Percentiles rank a stretch among this genome's conserved stretches.
Evolutionary conservation across 1,139 yeast species (phyloP).

Genomic region (Candida tropicalis): DNA sequence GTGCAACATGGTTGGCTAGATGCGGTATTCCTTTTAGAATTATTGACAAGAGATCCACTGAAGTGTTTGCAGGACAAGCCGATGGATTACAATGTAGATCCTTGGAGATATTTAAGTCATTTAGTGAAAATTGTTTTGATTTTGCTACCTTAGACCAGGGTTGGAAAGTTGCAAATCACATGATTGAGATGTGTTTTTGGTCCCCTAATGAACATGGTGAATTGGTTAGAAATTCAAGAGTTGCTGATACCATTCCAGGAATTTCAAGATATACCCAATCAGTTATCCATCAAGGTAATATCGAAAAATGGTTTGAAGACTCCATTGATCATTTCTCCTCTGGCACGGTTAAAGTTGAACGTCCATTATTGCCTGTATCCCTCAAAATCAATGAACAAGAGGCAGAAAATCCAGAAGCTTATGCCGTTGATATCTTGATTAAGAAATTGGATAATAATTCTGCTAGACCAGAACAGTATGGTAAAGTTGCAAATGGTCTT

Average conservation of each 20-base stretch:
- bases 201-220: slow-evolving; percentile 21
- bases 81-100: slow-evolving; percentile 33
- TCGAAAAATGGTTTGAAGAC: slow-evolving; percentile 29
- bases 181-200: slow-evolving; percentile 29
- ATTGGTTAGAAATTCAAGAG: slow-evolving; percentile 23
- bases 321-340: slow-evolving; percentile 26
- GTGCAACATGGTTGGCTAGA: slow-evolving; percentile 30
- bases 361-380: slow-evolving; percentile 26
- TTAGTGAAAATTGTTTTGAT: slow-evolving; percentile 22
- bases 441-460: slow-evolving; percentile 13
- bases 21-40: slow-evolving; percentile 32
- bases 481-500: slow-evolving; percentile 27
- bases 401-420: slow-evolving; percentile 21
- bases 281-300: slow-evolving; percentile 34
- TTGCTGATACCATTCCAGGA: slow-evolving; percentile 30
- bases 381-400: slow-evolving; percentile 24
- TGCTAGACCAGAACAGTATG: slow-evolving; percentile 26
- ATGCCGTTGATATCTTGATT: slow-evolving; percentile 28
- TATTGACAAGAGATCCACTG: slow-evolving; percentile 30
- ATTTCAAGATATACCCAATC: slow-evolving; percentile 31
- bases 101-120: slow-evolving; percentile 29
- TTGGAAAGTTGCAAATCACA: slow-evolving; percentile 28
- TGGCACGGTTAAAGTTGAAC: slow-evolving; percentile 23
- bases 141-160: slow-evolving; percentile 26
- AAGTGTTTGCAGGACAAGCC: slow-evolving; percentile 34